Evolutionary conservation across 768 basidiomycete species (phyloP).

Genomic region (Rhodotorula sphaerocarpa): DNA sequence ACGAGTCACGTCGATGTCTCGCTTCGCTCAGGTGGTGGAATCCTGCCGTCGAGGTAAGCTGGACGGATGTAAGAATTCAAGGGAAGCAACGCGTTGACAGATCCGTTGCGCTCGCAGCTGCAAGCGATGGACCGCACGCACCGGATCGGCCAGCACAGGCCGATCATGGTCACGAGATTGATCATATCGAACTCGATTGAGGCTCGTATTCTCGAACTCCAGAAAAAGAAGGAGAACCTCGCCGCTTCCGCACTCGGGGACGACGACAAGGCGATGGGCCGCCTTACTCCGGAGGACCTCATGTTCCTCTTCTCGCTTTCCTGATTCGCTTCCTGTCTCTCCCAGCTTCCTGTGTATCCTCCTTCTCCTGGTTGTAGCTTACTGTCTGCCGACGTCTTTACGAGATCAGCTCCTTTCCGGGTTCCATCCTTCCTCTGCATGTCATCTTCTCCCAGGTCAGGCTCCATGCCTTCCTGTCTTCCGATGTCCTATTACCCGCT

Average conservation of each 20-base stretch:
- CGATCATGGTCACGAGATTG: slow-evolving; percentile 79
- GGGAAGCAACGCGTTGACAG: no score
- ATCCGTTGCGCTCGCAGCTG: no score
- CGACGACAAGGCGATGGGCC: slow-evolving; percentile 70
- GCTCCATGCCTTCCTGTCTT: no score
- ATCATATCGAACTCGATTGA: slow-evolving; percentile 89
- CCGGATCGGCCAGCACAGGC: slow-evolving; percentile 42
- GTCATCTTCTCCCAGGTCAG: no score
- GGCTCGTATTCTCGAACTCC: slow-evolving; percentile 82
- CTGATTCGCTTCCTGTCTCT: not conserved
- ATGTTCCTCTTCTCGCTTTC: not conserved
- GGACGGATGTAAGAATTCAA: no score
- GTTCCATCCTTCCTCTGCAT: no score
- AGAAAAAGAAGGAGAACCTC: slow-evolving; percentile 59
- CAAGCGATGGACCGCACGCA: slow-evolving; percentile 38
- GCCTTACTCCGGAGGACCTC: slow-evolving; percentile 41
- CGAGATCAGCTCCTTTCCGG: no score
- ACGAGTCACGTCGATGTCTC: not conserved
- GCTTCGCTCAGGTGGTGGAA: slow-evolving; percentile 56
- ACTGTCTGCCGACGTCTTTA: no score
- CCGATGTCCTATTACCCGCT: no score
- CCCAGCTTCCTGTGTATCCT: no score
- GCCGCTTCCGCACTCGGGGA: slow-evolving; percentile 34
- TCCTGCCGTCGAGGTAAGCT: slow-evolving; percentile 72
- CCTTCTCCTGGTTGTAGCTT: no score